A percentile compares a stretch with the other conserved stretches of the same genome.
Evolutionary conservation across 2,329 filamentous ascomycete genomes (phyloP).

Genomic region (Didymosphaeria variabile): DNA sequence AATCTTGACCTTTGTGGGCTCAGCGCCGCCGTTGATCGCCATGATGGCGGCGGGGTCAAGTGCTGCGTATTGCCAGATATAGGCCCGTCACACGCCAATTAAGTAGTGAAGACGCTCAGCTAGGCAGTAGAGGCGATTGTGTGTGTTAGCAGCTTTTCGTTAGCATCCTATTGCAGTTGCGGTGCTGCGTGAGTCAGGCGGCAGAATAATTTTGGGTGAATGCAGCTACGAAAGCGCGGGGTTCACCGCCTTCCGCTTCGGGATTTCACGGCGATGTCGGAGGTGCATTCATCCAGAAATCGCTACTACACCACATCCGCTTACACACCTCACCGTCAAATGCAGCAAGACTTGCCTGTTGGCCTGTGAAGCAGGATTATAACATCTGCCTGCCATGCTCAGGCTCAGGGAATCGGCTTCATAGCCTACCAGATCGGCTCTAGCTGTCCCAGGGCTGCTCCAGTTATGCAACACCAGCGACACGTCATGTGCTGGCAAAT

Average conservation of each 20-base stretch:
- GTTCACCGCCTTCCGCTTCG: neutral
- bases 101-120: too few species aligned
- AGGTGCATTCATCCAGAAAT: neutral
- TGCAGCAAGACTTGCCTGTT: neutral
- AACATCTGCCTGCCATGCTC: too few species aligned
- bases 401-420: too few species aligned
- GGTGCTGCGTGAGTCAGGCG: constrained; percentile 9
- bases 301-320: neutral
- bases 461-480: too few species aligned
- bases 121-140: neutral
- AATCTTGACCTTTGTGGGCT: constrained; percentile 75
- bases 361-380: too few species aligned
- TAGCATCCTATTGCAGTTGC: neutral
- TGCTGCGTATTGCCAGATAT: neutral
- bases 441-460: too few species aligned
- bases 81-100: neutral
- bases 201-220: constrained; percentile 17
- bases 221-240: neutral
- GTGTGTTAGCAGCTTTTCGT: neutral
- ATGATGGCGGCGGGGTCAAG: constrained; percentile 26
- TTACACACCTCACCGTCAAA: neutral
- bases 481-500: too few species aligned
- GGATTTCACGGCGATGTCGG: constrained; percentile 1
- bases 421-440: too few species aligned
- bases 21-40: constrained; percentile 39